Conservation (phyloP, 805 yeast genomes). For the Kodamaea leandrae region DNA sequence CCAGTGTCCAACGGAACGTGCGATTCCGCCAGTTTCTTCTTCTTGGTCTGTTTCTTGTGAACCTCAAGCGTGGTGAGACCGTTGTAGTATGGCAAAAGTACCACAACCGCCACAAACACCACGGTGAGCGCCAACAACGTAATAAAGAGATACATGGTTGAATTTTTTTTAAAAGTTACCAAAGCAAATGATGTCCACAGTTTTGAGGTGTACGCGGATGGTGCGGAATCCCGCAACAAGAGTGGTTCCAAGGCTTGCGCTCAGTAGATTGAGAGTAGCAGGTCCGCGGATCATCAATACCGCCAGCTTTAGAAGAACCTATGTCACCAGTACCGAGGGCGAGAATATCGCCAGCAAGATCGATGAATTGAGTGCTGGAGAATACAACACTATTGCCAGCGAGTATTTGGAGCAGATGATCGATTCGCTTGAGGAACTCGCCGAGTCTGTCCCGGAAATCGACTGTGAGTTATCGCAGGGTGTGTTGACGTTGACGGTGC, state of each 20-base stretch:
- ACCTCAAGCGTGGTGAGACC: slow-evolving; percentile 47
- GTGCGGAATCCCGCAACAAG: background rate
- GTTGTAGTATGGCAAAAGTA: slow-evolving; percentile 48
- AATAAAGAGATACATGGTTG: slow-evolving; percentile 29
- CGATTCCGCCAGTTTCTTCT: slow-evolving; percentile 8
- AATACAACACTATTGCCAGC: slow-evolving; percentile 66
- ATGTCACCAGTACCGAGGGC: slow-evolving; percentile 49
- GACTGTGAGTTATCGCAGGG: slow-evolving; percentile 84
- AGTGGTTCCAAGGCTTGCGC: background rate
- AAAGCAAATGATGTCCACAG: background rate
- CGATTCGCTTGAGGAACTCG: slow-evolving; percentile 63
- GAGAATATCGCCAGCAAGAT: slow-evolving; percentile 51
- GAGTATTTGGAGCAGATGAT: slow-evolving; percentile 65
- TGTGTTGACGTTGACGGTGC: slow-evolving; percentile 70
- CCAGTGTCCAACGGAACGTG: slow-evolving; percentile 21
- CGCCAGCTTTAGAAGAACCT: slow-evolving; percentile 5
- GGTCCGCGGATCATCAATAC: no score
- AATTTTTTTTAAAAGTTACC: slow-evolving; percentile 1
- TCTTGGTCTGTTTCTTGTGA: slow-evolving; percentile 16
- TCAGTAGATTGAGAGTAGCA: no score
- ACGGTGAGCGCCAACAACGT: slow-evolving; percentile 40
- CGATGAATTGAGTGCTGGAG: slow-evolving; percentile 41
- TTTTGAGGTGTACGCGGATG: background rate
- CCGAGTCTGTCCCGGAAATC: slow-evolving; percentile 61
- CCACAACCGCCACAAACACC: slow-evolving; percentile 38